Percentiles rank a stretch among this genome's conserved stretches.
Conservation (phyloP, 495 filamentous ascomycete genomes). For the Astrothelium subdiscretum region DNA sequence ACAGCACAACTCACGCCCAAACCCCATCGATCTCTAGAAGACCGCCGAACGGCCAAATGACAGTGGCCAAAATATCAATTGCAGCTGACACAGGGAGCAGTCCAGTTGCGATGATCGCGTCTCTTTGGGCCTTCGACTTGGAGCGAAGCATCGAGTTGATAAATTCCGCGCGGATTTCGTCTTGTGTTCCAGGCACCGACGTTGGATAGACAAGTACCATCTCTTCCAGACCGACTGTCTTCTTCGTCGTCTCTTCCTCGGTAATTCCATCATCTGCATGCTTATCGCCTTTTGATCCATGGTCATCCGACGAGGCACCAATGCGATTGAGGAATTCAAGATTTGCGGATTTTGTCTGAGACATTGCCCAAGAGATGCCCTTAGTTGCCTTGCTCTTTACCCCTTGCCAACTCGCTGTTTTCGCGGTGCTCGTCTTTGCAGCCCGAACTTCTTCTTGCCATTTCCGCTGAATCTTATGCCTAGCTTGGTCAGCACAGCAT, state of each 20-base stretch:
- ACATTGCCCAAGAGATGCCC: constrained; percentile 26
- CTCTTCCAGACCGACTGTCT: constrained; percentile 26
- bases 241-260: constrained; percentile 15
- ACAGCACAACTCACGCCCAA: constrained; percentile 16
- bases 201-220: constrained; percentile 29
- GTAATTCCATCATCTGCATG: background rate
- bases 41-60: constrained; percentile 30
- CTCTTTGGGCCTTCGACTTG: constrained; percentile 28
- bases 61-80: constrained; percentile 26
- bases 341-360: constrained; percentile 24
- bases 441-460: constrained; percentile 33
- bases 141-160: constrained; percentile 28
- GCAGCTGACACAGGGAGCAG: constrained; percentile 27
- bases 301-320: constrained; percentile 10
- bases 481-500: background rate
- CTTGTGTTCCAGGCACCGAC: constrained; percentile 15
- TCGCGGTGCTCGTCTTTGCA: constrained; percentile 27
- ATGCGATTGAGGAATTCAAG: constrained; percentile 32
- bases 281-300: background rate
- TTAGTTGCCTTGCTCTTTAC: constrained; percentile 29
- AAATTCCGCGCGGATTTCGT: constrained; percentile 28
- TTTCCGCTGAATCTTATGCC: constrained; percentile 30
- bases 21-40: constrained; percentile 28
- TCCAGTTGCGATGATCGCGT: constrained; percentile 29
- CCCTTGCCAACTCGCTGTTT: constrained; percentile 29